Conservation (phyloP, 306 rosid species). For the Benincasa hispida region DNA sequence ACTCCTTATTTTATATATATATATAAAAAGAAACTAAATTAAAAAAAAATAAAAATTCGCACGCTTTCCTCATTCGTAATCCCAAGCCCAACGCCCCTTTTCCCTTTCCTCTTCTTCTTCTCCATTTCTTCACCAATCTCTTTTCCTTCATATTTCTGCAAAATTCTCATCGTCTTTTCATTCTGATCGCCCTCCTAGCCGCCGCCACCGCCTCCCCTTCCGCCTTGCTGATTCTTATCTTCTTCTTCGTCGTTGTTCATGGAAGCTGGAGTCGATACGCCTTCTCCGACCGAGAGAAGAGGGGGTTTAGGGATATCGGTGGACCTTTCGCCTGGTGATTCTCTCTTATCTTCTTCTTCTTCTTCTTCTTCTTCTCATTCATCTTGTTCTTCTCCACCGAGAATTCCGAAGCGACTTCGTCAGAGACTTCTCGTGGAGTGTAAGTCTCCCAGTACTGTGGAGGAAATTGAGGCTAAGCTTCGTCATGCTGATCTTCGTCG, state of each 20-base stretch:
- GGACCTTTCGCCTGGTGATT: constrained; percentile 35
- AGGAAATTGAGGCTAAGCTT: constrained; percentile 78
- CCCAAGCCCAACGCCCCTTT: not conserved
- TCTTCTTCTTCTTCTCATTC: constrained; percentile 20
- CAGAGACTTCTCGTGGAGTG: constrained; percentile 52
- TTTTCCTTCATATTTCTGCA: not conserved
- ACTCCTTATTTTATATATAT: not conserved
- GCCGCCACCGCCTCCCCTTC: no score
- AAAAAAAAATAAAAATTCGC: not conserved
- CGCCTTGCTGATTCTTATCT: not conserved
- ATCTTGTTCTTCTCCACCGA: constrained; percentile 31
- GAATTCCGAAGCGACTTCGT: constrained; percentile 60
- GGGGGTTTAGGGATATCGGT: constrained; percentile 24
- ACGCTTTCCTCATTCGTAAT: not conserved
- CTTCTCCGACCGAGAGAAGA: constrained; percentile 19
- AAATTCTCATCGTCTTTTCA: not conserved
- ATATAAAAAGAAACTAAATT: not conserved
- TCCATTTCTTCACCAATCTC: not conserved
- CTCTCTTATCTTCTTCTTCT: constrained; percentile 29
- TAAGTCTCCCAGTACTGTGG: constrained; percentile 67
- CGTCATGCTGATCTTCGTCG: constrained; percentile 85
- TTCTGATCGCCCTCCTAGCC: not conserved
- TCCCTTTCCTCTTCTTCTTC: not conserved
- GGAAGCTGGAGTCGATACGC: constrained; percentile 42
- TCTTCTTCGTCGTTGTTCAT: not conserved